Evolutionary conservation across 2,329 filamentous ascomycete species (phyloP), one percentile per base, ranked within the genome.

Genomic region (Diaporthe sp.): DNA sequence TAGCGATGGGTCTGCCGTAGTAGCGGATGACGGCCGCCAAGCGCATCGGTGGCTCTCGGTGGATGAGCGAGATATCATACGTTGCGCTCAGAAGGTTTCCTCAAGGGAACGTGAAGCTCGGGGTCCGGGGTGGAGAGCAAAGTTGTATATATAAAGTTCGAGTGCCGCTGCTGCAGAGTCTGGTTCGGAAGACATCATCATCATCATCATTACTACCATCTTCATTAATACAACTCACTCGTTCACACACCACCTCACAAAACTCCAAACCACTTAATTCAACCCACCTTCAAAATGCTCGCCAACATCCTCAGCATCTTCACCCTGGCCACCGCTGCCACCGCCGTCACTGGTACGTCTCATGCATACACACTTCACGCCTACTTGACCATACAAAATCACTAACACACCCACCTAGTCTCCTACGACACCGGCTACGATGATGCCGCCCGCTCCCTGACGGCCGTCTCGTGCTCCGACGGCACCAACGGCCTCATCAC

Each of bases 341-440:
- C 76, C 72, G 79, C 80, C 53, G 77, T 77, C 55, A 75, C 77
- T 58, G 79, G 79, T 81, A 76, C 22, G 79, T 70, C 61, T 44
- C 42, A 42, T 9, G 0, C 37, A 39, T 39, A 22, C 10, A 59
- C 6, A 22, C 34, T 2, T 15, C n/a, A 22, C 25, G 17, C 25
- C 44, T 39, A 1, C 28, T 12, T 1, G 19, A 44, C 12, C n/a
- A 3, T 15, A 34, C 12, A 13, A 19, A 7, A 31, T 13, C 25
- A 62, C 74, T 75, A 65, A 74, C 74, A 77, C 71, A 78, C 79
- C 37, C 81, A 86, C 69, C 83, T 81, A 83, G 93, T 95, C 80
- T 93, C 92, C 78, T 96, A 92, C 84, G 94, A 96, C 85, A 84
- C 86, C 28, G 91, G 89, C 81, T 97, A 94, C 85, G 94, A 96